These are phyloP conservation scores for Aspergillus niger DNA, from an alignment of 2,329 filamentous ascomycete species.

Conservation along the genomic window DNA sequence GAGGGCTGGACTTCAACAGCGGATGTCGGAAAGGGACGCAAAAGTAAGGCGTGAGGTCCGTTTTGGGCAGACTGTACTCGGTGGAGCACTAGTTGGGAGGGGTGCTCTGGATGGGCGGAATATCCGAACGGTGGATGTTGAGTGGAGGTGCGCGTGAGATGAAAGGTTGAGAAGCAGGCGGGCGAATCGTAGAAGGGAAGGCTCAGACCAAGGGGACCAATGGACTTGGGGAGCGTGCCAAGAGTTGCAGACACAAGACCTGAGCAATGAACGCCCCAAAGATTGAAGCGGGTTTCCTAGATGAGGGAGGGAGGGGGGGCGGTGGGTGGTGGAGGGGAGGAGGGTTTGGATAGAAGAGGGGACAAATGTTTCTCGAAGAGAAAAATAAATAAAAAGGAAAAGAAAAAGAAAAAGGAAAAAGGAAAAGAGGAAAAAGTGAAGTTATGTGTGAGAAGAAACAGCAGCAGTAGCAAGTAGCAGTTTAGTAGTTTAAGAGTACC, in stretches of 20 bases:
- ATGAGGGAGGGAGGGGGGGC: too few relatives aligned
- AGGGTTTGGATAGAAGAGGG: slow-evolving; percentile 14
- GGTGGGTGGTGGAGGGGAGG: slow-evolving; percentile 12
- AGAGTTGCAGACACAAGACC: slow-evolving; percentile 31
- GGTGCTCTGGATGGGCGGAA: slow-evolving; percentile 38
- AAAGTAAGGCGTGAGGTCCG: slow-evolving; percentile 51
- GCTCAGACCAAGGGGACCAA: slow-evolving; percentile 28
- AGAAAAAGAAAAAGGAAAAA: slow-evolving; percentile 8
- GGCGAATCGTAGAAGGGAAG: slow-evolving; percentile 29
- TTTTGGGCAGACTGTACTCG: slow-evolving; percentile 52
- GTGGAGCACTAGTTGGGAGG: slow-evolving; percentile 36
- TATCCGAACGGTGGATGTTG: slow-evolving; percentile 36
- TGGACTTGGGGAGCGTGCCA: slow-evolving; percentile 30
- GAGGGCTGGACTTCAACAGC: slow-evolving; percentile 49
- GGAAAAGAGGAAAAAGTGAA: slow-evolving; percentile 12
- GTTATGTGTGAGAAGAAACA: slow-evolving; percentile 5
- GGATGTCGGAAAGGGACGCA: slow-evolving; percentile 45
- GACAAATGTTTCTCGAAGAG: slow-evolving; percentile 3
- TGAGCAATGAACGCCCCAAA: slow-evolving; percentile 16
- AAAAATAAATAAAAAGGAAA: slow-evolving; percentile 2
- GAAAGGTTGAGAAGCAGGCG: slow-evolving; percentile 35
- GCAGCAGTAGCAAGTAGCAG: slow-evolving; percentile 16
- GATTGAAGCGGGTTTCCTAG: slow-evolving; percentile 17
- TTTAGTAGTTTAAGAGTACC: slow-evolving; percentile 11
- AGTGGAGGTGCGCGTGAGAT: slow-evolving; percentile 35